These are phyloP conservation scores for Pseudonitzschia pungens DNA, from an alignment of 108 stramenopile genomes.

Conservation along the genomic window DNA sequence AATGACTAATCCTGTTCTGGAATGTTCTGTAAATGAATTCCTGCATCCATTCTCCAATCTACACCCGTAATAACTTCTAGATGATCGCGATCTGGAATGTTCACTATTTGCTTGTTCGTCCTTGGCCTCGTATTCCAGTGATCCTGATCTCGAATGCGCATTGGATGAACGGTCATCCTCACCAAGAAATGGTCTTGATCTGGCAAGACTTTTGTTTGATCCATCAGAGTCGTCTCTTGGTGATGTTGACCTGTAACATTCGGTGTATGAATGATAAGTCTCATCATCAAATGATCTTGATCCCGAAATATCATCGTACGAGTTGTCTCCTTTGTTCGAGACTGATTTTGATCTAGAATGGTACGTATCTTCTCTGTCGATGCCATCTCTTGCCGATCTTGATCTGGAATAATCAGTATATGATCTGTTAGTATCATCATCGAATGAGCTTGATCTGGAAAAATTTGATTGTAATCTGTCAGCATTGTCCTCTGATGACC, in stretches of 20 bases:
- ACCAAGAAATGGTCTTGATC: background rate
- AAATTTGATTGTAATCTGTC: background rate
- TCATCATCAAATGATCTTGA: background rate
- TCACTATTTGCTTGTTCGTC: too few relatives aligned
- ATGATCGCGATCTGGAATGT: background rate
- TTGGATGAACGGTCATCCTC: background rate
- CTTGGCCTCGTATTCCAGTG: background rate
- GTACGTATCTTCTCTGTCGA: background rate
- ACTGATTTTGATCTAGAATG: background rate
- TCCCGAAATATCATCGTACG: background rate
- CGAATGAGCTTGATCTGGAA: background rate
- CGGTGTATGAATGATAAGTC: background rate
- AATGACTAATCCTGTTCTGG: background rate
- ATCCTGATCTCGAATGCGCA: background rate
- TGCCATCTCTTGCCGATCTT: background rate
- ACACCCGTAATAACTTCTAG: too few relatives aligned
- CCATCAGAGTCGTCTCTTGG: background rate
- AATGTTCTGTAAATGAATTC: background rate
- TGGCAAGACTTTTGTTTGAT: background rate
- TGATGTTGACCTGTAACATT: background rate
- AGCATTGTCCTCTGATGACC: background rate
- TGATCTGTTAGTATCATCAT: background rate
- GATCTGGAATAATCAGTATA: background rate
- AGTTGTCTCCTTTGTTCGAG: background rate
- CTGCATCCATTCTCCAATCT: background rate